A percentile compares a stretch with the other conserved stretches of the same genome.
phyloP scores from a whole-genome alignment of 1,284 basidiomycete genomes.

The Boletellus deceptivus region DNA sequence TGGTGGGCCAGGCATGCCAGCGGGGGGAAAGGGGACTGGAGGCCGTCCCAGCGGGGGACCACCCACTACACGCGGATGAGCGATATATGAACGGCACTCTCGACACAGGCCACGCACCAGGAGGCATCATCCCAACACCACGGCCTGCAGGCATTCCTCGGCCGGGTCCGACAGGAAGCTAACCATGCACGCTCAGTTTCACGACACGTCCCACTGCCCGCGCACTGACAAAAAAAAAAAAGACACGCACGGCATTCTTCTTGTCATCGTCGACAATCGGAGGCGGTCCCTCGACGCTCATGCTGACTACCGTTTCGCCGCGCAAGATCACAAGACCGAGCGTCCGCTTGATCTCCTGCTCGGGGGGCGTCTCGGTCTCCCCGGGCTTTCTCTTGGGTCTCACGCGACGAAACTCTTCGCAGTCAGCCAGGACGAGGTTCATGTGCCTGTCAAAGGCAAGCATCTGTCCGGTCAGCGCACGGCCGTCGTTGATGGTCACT shows the following conservation, averaged over 20 bases:
- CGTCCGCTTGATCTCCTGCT: slow-evolving; percentile 95
- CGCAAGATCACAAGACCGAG: slow-evolving; percentile 95
- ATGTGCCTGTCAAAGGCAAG: slow-evolving; percentile 99
- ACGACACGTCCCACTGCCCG: slow-evolving; percentile 14
- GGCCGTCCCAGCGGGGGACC: slow-evolving; percentile 74
- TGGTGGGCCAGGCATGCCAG: slow-evolving; percentile 80
- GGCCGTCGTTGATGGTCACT: slow-evolving; percentile 97
- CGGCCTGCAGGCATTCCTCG: slow-evolving; percentile 94
- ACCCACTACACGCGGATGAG: slow-evolving; percentile 46
- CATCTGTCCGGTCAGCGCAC: slow-evolving; percentile 95
- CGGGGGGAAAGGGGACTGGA: slow-evolving; percentile 82
- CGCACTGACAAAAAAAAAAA: slow-evolving; percentile 4
- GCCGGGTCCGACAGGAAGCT: slow-evolving; percentile 90
- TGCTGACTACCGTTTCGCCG: slow-evolving; percentile 94
- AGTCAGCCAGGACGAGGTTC: slow-evolving; percentile 98
- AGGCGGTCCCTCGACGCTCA: slow-evolving; percentile 95
- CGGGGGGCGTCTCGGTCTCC: slow-evolving; percentile 69
- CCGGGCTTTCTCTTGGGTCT: slow-evolving; percentile 83
- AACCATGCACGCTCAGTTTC: slow-evolving; percentile 13
- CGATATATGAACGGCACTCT: slow-evolving; percentile 11
- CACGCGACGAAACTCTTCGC: slow-evolving; percentile 92
- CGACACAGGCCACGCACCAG: slow-evolving; percentile 55
- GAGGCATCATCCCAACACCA: slow-evolving; percentile 95
- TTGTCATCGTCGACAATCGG: slow-evolving; percentile 90
- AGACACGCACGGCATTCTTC: slow-evolving; percentile 60